phyloP scores from a whole-genome alignment of 139 green algal genomes.

The Spirogloea muscicola region DNA sequence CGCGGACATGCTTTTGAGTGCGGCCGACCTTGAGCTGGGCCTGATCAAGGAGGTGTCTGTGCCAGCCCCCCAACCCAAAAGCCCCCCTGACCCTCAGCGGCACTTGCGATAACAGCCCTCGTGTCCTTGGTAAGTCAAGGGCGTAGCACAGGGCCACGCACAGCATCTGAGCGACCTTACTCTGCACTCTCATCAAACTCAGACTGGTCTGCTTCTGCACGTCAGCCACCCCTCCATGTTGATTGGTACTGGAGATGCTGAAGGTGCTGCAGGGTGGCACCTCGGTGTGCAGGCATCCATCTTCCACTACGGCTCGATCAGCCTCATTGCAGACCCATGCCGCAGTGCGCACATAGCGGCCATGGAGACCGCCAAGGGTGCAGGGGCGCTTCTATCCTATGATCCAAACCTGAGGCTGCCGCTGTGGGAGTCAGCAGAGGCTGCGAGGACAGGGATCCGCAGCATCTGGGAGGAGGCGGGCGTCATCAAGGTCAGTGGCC shows the following conservation, averaged over 20 bases:
- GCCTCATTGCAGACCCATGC: slow-evolving; percentile 43
- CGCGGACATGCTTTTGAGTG: slow-evolving; percentile 38
- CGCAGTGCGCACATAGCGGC: slow-evolving; percentile 25
- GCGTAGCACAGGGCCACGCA: no score
- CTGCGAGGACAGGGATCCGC: slow-evolving; percentile 18
- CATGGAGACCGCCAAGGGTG: slow-evolving; percentile 5
- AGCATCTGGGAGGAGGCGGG: slow-evolving; percentile 42
- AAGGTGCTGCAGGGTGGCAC: background rate
- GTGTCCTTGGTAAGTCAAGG: no score
- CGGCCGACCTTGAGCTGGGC: slow-evolving; percentile 29
- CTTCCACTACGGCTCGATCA: slow-evolving; percentile 45
- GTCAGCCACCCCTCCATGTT: background rate
- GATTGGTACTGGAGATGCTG: background rate
- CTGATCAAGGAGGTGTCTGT: slow-evolving; percentile 25
- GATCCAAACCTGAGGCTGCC: slow-evolving; percentile 44
- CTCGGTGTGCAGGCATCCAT: slow-evolving; percentile 14
- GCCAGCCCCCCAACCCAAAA: background rate
- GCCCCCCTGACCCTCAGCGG: background rate
- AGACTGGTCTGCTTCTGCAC: background rate
- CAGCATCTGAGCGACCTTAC: no score
- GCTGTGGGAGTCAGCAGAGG: slow-evolving; percentile 24
- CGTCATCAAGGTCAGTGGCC: slow-evolving; percentile 46
- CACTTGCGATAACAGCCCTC: background rate
- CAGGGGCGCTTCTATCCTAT: slow-evolving; percentile 24
- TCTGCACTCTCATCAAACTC: no score